Base-by-base conservation (phyloP, 2,329 filamentous ascomycete genomes). In the Fusarium caatingaense region DNA sequence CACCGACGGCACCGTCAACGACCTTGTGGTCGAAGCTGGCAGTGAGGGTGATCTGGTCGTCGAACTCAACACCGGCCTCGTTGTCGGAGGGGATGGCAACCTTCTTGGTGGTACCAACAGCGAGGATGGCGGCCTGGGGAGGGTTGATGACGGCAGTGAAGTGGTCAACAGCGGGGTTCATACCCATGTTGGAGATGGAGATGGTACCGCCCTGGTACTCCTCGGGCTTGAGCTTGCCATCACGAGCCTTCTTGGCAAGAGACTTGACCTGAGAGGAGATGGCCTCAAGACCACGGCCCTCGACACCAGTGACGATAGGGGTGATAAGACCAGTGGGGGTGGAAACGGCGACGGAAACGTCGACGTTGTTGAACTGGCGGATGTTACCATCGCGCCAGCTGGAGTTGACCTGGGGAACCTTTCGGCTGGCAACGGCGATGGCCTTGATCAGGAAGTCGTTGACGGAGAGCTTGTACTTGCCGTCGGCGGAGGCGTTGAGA, bases 141-240 rank as follows among this genome's bases (percentile, higher is more conserved):
- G 97, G 96, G 89, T 99, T 99, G 88, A 99, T 97, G 79, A 99
- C 92, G 74, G 96, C 96, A 55, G 96, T 98, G 85, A 99, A 99
- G 81, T 94, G 90, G 84, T 98, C 94, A 69, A 99, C 91, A 53
- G 96, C 95, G 49, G 91, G 79, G 89, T 99, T 99, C 96, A 99
- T 99, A 83, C 96, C 96, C 96, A 99, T 97, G 90, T 99, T 99
- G 85, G 93, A 97, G 84, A 99, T 98, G 82, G 95, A 98, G 85
- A 99, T 97, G 80, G 93, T 97, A 81, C 96, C 96, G 60, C 96
- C 96, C 87, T 98, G 95, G 90, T 97, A 99, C 85, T 99, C 94
- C 83, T 99, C 95, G 49, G 96, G 96, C 91, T 98, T 98, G 77
- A 99, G 92, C 90, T 98, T 99, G 84, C 93, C 93, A 76, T 98